These are phyloP conservation scores for Trichocomaceae sp. DNA, from an alignment of 2,329 filamentous ascomycete genomes.

Conservation along the genomic window DNA sequence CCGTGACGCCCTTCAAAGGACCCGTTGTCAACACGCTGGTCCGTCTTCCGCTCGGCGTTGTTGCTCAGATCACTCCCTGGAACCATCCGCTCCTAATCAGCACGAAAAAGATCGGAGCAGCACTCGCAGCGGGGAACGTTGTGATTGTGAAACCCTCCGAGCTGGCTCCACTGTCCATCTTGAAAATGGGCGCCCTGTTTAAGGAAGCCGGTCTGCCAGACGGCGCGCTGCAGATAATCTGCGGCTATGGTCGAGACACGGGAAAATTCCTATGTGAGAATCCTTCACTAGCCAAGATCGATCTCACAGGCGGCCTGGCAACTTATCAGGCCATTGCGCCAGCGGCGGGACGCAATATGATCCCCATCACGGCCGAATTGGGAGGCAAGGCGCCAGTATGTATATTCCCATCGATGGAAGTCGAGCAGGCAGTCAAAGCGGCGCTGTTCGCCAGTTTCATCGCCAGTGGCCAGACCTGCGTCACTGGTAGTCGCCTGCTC, in stretches of 20 bases:
- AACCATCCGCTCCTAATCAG: slow-evolving; percentile 35
- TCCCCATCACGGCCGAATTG: slow-evolving; percentile 21
- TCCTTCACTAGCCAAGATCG: slow-evolving; percentile 18
- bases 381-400: slow-evolving; percentile 24
- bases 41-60: slow-evolving; percentile 33
- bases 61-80: slow-evolving; percentile 35
- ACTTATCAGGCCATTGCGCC: slow-evolving; percentile 21
- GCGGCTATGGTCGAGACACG: slow-evolving; percentile 49
- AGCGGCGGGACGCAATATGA: slow-evolving; percentile 16
- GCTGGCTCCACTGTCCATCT: slow-evolving; percentile 38
- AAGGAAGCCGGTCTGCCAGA: slow-evolving; percentile 38
- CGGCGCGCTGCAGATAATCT: slow-evolving; percentile 28
- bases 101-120: slow-evolving; percentile 35
- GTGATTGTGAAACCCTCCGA: slow-evolving; percentile 38
- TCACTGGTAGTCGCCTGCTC: slow-evolving; percentile 50
- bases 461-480: slow-evolving; percentile 51
- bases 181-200: slow-evolving; percentile 36
- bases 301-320: slow-evolving; percentile 19
- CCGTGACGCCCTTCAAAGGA: slow-evolving; percentile 56
- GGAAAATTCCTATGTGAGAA: slow-evolving; percentile 46
- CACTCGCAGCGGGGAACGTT: slow-evolving; percentile 36
- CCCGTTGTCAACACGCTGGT: slow-evolving; percentile 35
- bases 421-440: slow-evolving; percentile 19
- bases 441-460: slow-evolving; percentile 43
- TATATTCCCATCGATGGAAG: slow-evolving; percentile 19